phyloP scores from a whole-genome alignment of 768 basidiomycete genomes.

The Obba rivulosa region DNA sequence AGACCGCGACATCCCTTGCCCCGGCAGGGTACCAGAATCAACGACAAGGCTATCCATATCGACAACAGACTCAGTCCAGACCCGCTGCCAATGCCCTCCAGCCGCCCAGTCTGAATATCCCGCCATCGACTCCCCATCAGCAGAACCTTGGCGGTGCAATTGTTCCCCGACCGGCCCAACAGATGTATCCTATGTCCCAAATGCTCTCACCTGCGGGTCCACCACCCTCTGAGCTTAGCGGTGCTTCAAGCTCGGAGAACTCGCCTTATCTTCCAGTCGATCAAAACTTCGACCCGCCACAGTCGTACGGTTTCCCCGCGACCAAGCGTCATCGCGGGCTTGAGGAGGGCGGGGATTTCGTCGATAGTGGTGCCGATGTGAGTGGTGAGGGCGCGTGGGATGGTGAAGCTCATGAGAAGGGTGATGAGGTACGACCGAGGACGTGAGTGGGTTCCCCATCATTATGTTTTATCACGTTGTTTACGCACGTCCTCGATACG shows the following conservation, averaged over 20 bases:
- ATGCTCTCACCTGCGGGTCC: not conserved
- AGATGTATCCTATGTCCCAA: not conserved
- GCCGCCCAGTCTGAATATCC: not conserved
- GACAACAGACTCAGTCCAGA: not conserved
- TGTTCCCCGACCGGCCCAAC: not conserved
- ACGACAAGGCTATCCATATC: too few relatives aligned
- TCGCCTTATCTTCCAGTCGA: not conserved
- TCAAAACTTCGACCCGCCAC: not conserved
- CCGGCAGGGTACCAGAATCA: too few relatives aligned
- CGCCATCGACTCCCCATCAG: too few relatives aligned
- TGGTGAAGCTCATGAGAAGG: constrained; percentile 6
- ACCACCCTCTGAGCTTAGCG: not conserved
- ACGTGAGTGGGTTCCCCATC: constrained; percentile 11
- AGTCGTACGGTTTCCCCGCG: constrained; percentile 2
- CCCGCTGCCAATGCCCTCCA: not conserved
- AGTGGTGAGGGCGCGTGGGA: constrained; percentile 11
- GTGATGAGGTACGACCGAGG: constrained; percentile 10
- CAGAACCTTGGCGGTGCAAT: too few relatives aligned
- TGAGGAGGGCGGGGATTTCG: constrained; percentile 11
- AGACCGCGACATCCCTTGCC: too few relatives aligned
- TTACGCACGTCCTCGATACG: constrained; percentile 2
- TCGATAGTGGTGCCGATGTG: constrained; percentile 1
- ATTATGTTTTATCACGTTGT: not conserved
- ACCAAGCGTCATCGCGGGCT: constrained; percentile 14
- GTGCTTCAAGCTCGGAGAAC: not conserved